Conservation (phyloP, 192 early-diverging fungal species). For the Rhizoclosmatium sp. region DNA sequence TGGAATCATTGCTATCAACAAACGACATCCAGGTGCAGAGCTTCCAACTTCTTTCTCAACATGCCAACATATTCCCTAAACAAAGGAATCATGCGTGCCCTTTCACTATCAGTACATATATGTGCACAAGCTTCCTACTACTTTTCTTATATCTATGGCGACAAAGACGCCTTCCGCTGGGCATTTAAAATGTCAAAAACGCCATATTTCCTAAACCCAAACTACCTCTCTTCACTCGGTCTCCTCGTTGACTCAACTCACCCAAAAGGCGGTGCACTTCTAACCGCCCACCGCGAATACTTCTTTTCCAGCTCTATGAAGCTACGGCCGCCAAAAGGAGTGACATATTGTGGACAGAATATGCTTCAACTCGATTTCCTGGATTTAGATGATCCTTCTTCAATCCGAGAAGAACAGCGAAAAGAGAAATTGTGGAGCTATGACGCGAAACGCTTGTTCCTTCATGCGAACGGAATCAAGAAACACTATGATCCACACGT, state of each 20-base stretch:
- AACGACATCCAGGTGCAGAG: neutral
- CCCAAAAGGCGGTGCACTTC: neutral
- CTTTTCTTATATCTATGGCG: conserved; percentile 27
- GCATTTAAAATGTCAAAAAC: conserved; percentile 27
- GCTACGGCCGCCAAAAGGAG: neutral
- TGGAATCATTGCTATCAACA: conserved; percentile 28
- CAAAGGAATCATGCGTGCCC: neutral
- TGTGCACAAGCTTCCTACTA: conserved; percentile 9
- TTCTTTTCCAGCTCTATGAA: neutral
- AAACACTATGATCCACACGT: neutral
- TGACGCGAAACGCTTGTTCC: conserved; percentile 3
- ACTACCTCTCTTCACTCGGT: conserved; percentile 2
- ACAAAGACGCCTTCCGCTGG: conserved; percentile 49
- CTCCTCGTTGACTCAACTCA: neutral
- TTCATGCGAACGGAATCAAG: conserved; percentile 35
- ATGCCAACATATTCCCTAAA: neutral
- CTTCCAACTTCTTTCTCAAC: too few relatives aligned
- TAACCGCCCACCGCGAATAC: neutral
- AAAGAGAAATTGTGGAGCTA: neutral
- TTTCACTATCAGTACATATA: conserved; percentile 9
- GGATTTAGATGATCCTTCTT: neutral
- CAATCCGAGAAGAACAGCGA: neutral
- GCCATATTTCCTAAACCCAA: conserved; percentile 25
- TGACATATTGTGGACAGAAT: conserved; percentile 20
- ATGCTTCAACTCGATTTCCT: conserved; percentile 27